These are phyloP conservation scores for Penicillium cinerascens DNA, from an alignment of 495 filamentous ascomycete species.

Conservation along the genomic window DNA sequence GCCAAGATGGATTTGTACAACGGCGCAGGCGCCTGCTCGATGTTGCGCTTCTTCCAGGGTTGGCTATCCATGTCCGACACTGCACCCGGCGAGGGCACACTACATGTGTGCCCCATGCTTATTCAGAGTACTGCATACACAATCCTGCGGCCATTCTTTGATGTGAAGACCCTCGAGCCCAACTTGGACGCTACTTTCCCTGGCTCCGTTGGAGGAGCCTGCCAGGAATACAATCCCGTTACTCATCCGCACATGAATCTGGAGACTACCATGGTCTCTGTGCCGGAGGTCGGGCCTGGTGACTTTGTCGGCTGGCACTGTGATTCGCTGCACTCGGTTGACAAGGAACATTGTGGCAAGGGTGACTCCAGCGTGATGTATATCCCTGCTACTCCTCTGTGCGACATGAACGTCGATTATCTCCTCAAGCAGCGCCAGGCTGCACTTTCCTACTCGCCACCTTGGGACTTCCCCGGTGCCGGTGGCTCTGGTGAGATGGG, in stretches of 20 bases:
- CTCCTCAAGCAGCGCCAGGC: slow-evolving; percentile 64
- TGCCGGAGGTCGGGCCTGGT: slow-evolving; percentile 73
- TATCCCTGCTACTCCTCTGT: slow-evolving; percentile 80
- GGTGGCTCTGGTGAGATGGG: slow-evolving; percentile 44
- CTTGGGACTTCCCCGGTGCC: slow-evolving; percentile 63
- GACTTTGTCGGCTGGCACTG: slow-evolving; percentile 94
- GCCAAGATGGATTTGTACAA: slow-evolving; percentile 76
- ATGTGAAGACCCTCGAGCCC: slow-evolving; percentile 45
- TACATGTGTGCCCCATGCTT: slow-evolving; percentile 80
- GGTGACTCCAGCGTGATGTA: slow-evolving; percentile 79
- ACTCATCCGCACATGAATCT: slow-evolving; percentile 79
- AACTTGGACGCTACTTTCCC: slow-evolving; percentile 53
- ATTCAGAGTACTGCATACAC: slow-evolving; percentile 72
- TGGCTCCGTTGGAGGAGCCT: slow-evolving; percentile 69
- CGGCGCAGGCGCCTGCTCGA: slow-evolving; percentile 75
- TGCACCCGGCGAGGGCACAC: slow-evolving; percentile 69
- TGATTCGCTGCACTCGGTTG: slow-evolving; percentile 77
- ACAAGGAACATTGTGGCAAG: slow-evolving; percentile 67
- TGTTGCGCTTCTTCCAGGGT: slow-evolving; percentile 85
- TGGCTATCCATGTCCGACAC: slow-evolving; percentile 79
- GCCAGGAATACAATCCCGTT: slow-evolving; percentile 69
- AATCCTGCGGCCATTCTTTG: slow-evolving; percentile 83
- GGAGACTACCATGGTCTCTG: slow-evolving; percentile 68
- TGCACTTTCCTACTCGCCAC: slow-evolving; percentile 38
- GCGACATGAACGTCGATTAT: slow-evolving; percentile 67